Conservation (phyloP, 768 basidiomycete genomes). For the Xerocomus spinulosus region DNA sequence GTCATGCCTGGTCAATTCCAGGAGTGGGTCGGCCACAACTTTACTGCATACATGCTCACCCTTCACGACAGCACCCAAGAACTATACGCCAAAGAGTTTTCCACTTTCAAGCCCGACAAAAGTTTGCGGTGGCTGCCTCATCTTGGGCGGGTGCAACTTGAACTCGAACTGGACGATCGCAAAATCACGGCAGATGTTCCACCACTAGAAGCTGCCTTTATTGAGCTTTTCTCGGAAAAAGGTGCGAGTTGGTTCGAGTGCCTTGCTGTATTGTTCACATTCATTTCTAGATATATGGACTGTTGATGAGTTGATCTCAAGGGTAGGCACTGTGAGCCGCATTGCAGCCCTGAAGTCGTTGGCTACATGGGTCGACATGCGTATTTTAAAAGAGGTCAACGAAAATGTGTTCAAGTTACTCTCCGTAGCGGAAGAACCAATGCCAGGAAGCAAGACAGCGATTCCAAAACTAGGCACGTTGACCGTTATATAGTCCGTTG, state of each 20-base stretch:
- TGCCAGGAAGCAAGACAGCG: constrained; percentile 20
- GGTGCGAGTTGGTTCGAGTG: constrained; percentile 34
- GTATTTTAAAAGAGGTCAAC: constrained; percentile 67
- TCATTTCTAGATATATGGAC: constrained; percentile 56
- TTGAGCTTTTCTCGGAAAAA: constrained; percentile 78
- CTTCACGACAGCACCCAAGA: constrained; percentile 56
- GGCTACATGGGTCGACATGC: constrained; percentile 78
- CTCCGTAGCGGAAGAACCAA: constrained; percentile 53
- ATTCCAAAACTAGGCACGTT: constrained; percentile 24
- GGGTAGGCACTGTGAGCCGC: constrained; percentile 63
- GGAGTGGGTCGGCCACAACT: constrained; percentile 42
- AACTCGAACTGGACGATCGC: constrained; percentile 80
- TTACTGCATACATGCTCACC: background rate
- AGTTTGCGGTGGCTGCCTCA: constrained; percentile 84
- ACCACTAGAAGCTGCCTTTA: constrained; percentile 86
- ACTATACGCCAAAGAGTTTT: constrained; percentile 71
- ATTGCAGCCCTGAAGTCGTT: constrained; percentile 68
- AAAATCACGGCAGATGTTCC: constrained; percentile 69
- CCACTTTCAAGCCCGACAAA: constrained; percentile 90
- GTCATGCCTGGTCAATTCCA: constrained; percentile 84
- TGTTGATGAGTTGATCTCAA: constrained; percentile 59
- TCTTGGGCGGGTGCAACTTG: constrained; percentile 77
- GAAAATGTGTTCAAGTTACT: constrained; percentile 61
- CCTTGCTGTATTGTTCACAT: background rate
- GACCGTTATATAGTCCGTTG: background rate